Conservation (phyloP, 305 asterid genomes). For the Fraxinus greggii region DNA sequence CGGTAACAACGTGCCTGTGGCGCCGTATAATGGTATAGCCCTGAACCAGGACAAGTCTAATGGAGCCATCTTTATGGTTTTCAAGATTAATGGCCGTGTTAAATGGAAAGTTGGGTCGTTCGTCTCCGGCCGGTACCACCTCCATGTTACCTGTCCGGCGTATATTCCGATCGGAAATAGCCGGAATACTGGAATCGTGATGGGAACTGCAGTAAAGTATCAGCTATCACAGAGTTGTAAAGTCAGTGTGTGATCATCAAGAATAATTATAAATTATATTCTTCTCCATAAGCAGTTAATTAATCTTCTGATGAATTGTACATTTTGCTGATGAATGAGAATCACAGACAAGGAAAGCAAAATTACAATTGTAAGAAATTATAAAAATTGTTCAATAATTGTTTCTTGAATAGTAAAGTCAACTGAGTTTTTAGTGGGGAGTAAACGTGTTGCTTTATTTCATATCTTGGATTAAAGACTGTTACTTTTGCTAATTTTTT, state of each 20-base stretch:
- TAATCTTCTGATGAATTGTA: constrained; percentile 25
- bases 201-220: constrained; percentile 55
- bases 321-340: constrained; percentile 26
- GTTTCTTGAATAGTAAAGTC: constrained; percentile 10
- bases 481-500: neutral
- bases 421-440: constrained; percentile 1
- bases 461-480: neutral
- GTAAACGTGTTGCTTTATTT: neutral
- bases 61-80: constrained; percentile 42
- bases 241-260: constrained; percentile 40
- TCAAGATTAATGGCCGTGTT: constrained; percentile 54
- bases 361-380: neutral
- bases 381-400: neutral
- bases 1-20: constrained; percentile 62
- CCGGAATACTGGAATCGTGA: constrained; percentile 35
- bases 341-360: neutral
- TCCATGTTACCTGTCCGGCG: constrained; percentile 60
- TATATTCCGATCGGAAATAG: constrained; percentile 45
- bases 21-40: constrained; percentile 62
- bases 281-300: neutral
- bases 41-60: constrained; percentile 37
- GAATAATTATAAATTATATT: neutral
- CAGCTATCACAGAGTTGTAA: constrained; percentile 57
- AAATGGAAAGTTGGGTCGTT: constrained; percentile 64
- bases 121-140: constrained; percentile 52